Evolutionary conservation across 2,329 filamentous ascomycete species (phyloP), one percentile per base, ranked within the genome.

Genomic region (Colletotrichum zoysiae): DNA sequence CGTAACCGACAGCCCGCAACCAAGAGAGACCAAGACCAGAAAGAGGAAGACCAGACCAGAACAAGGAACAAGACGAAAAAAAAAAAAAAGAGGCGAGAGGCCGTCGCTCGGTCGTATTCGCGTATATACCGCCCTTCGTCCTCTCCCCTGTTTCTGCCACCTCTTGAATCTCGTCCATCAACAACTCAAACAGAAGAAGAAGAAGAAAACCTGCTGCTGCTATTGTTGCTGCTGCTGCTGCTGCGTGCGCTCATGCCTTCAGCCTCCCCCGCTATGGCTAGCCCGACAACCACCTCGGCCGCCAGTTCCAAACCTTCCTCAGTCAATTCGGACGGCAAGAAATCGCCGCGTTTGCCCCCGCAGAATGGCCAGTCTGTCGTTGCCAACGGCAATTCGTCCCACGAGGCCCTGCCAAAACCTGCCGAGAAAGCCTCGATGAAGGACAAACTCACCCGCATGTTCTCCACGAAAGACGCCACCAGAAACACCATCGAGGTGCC

Each of bases 371-470:
- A 75, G 16, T 67, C 74, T 65, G 65, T 69, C 30, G 65, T 69
- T 30, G 71, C 74, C 46, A 75, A 74, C 38, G 76, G 75, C 64
- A 67, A 73, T 58, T 40, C 70, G 68, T 70, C 62, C 73, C 67
- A 77, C 58, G 83, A 84, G 44, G 76, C 76, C 66, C 74, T 79
- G 65, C 78, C 79, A 67, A 76, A 76, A 73, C 73, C 76, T n/a
- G 76, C 81, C 68, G 88, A 90, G 76, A 90, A 88, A 79, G 79
- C 86, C 2, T 89, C 88, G 18, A 89, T 91, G 81, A 91, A 91
- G 78, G 89, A 90, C 78, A 87, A 89, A 58, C 79, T 91, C 68
- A 88, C 89, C 51, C 87, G 89, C 82, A 91, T 91, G 86, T 91
- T 91, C 81, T 89, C 86, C 65, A 86, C 84, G 74, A 90, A 88